A percentile compares a stretch with the other conserved stretches of the same genome.
phyloP scores from a whole-genome alignment of 108 stramenopile species.

The Nitzschia palea region DNA sequence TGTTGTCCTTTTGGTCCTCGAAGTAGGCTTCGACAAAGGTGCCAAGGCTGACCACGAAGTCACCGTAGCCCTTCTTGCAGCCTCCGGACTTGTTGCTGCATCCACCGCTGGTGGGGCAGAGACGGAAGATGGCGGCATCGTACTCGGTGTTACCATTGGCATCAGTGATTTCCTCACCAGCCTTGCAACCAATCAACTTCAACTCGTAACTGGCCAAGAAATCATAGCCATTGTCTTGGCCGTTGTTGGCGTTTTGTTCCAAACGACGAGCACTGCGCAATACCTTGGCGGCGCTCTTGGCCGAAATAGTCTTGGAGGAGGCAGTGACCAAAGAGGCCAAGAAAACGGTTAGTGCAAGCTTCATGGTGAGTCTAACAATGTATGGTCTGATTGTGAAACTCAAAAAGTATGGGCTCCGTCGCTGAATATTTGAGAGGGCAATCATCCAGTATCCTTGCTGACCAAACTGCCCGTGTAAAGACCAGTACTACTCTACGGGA shows the following conservation, averaged over 20 bases:
- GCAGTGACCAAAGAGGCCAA: constrained; percentile 11
- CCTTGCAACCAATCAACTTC: constrained; percentile 19
- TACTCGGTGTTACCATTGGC: constrained; percentile 26
- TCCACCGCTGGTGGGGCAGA: constrained; percentile 26
- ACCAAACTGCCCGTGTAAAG: no score
- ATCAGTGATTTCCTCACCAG: constrained; percentile 17
- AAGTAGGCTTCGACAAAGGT: constrained; percentile 37
- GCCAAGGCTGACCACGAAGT: constrained; percentile 32
- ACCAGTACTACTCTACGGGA: no score
- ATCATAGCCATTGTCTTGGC: neutral
- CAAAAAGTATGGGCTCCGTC: no score
- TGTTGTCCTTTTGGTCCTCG: constrained; percentile 40
- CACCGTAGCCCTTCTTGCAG: constrained; percentile 31
- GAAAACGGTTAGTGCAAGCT: constrained; percentile 24
- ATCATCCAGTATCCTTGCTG: no score
- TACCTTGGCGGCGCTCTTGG: constrained; percentile 30
- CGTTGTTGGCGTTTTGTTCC: constrained; percentile 19
- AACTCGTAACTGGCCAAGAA: constrained; percentile 13
- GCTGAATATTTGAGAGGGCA: no score
- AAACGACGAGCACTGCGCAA: constrained; percentile 35
- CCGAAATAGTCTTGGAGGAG: constrained; percentile 16
- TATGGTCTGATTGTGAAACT: no score
- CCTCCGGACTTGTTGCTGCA: constrained; percentile 12
- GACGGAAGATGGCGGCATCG: constrained; percentile 33
- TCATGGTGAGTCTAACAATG: no score